Base-by-base conservation (phyloP, 2,329 filamentous ascomycete species). In the Talaromyces amestolkiae region DNA sequence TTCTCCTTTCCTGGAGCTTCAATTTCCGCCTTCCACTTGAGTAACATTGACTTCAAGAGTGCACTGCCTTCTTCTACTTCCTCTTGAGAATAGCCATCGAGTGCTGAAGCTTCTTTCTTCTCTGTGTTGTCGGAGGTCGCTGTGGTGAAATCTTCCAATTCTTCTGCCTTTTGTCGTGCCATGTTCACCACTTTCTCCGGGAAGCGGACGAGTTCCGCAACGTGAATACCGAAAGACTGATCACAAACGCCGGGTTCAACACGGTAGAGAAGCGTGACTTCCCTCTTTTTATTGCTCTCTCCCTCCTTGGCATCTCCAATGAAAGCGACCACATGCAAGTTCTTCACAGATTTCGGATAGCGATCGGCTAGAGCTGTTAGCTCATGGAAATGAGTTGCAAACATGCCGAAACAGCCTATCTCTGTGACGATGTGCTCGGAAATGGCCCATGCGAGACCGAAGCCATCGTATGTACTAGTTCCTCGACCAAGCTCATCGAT, bases 101-200 rank as follows among this genome's bases (percentile, higher is more conserved):
- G 68, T 5, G 72, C 70, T 1, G 71, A 60, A 22, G 72, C 58
- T n/a, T 72, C 49, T 19, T 86, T 80, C 31, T 72, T 53, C 27
- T 86, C 80, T 51, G 85, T 77, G 8, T 83, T 81, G 7, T 83
- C 72, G 1, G 79, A 72, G 56, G 71, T 69, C 0, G 75, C 73
- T 11, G 78, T 73, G 0, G 77, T 78, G 62, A 99, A 99, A 76
- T 99, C 95, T 77, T 99, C 95, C 41, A 99, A 84, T 83, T 99
- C 96, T 77, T 98, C 95, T 0, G 95, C 95, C 82, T 99, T 99
- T 71, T 95, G 87, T 81, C 96, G 96, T n/a, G 95, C 95, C 96
- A 99, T 99, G 69, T 93, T 92, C 67, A 99, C 91, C 17, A 99
- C 96, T 81, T 99, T 99, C 71, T 92, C 89, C 0, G 95, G 95